These are phyloP conservation scores for Heritiera fomes DNA, from an alignment of 345 rosid genomes.

Conservation along the genomic window DNA sequence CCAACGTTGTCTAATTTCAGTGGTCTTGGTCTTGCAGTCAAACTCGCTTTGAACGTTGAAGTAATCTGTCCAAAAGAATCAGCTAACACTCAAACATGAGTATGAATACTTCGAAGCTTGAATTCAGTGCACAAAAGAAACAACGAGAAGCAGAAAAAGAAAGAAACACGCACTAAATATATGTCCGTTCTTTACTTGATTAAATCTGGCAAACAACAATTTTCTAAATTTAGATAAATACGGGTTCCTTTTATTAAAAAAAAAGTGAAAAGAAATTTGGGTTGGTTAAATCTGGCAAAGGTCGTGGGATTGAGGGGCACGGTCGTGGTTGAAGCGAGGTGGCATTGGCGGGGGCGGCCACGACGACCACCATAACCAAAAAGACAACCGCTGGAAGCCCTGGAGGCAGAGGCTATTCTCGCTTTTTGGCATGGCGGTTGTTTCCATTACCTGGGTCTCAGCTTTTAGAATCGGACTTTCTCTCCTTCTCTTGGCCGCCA, in stretches of 20 bases:
- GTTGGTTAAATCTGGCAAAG: not conserved
- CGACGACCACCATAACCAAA: not conserved
- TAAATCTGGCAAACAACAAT: not conserved
- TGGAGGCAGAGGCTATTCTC: not conserved
- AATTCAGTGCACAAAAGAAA: not conserved
- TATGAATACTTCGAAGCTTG: not conserved
- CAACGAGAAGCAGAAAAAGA: not conserved
- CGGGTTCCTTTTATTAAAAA: not conserved
- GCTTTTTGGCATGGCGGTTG: constrained; percentile 1
- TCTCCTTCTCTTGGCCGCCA: constrained; percentile 1
- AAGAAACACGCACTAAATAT: not conserved
- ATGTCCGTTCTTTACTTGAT: not conserved
- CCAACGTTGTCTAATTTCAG: not conserved
- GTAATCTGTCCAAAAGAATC: not conserved
- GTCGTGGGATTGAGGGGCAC: not conserved
- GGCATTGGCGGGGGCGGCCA: not conserved
- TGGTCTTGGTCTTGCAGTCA: not conserved
- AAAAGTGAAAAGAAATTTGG: not conserved
- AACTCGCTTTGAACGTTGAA: not conserved
- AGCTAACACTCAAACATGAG: not conserved
- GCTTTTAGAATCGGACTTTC: constrained; percentile 10
- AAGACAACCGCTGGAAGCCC: not conserved
- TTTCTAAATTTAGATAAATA: not conserved
- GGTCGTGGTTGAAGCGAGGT: constrained; percentile 6
- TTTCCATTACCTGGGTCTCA: constrained; percentile 4